Evolutionary conservation across 129 eudicot species (phyloP).

Genomic region (Tagetes erecta): DNA sequence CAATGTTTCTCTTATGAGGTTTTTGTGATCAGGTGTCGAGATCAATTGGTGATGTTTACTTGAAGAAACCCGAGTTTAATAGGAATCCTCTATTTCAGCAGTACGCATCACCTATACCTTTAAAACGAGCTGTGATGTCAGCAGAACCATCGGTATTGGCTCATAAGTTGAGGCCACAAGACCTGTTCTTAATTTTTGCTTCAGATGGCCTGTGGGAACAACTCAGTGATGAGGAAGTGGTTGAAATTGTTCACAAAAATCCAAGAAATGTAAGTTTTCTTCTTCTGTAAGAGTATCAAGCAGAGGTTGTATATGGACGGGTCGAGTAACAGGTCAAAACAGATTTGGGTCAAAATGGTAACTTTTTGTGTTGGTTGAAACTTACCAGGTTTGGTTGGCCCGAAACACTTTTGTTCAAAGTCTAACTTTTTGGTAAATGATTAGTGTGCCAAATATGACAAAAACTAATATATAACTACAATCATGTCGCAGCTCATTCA

Average conservation of each 20-base stretch:
- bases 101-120: constrained; percentile 58
- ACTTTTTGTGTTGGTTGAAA: not conserved
- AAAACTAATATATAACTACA: not conserved
- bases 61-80: constrained; percentile 73
- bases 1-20: not conserved
- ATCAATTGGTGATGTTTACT: constrained; percentile 79
- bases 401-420: not conserved
- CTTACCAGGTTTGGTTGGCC: not conserved
- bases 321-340: not conserved
- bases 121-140: constrained; percentile 70
- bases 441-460: not conserved
- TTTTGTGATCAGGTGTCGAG: constrained; percentile 63
- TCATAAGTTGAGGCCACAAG: constrained; percentile 55
- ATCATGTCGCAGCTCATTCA: not conserved
- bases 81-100: constrained; percentile 67
- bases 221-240: constrained; percentile 68
- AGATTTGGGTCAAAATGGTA: not conserved
- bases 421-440: not conserved
- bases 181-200: constrained; percentile 73
- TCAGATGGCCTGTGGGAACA: constrained; percentile 97
- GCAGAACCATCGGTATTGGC: constrained; percentile 76
- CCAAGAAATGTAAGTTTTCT: constrained; percentile 55
- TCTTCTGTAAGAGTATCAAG: not conserved
- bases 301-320: constrained; percentile 1
- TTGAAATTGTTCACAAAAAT: constrained; percentile 66